Evolutionary conservation across 768 basidiomycete species (phyloP).

Genomic region (Lepiota brunneoincarnata): DNA sequence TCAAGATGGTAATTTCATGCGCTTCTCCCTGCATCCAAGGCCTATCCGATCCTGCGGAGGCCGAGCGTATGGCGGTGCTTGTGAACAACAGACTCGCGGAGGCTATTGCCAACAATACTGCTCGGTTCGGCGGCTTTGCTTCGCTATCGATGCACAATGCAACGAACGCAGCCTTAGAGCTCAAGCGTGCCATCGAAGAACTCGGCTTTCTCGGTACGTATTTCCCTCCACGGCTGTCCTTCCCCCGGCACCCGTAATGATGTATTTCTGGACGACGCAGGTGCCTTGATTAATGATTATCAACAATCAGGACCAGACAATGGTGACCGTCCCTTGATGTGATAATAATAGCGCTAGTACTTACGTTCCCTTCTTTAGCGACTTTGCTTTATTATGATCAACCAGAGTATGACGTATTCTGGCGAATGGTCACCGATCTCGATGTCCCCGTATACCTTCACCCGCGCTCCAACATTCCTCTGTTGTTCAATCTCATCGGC

Average conservation of each 20-base stretch:
- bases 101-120: constrained; percentile 35
- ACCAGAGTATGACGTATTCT: constrained; percentile 35
- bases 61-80: constrained; percentile 29
- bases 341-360: background rate
- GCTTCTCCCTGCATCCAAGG: constrained; percentile 36
- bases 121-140: constrained; percentile 40
- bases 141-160: constrained; percentile 44
- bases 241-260: too few relatives aligned
- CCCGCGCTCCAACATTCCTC: constrained; percentile 27
- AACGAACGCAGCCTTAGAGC: constrained; percentile 34
- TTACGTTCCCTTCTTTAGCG: constrained; percentile 14
- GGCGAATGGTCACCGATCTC: constrained; percentile 32
- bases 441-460: constrained; percentile 38
- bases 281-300: constrained; percentile 41
- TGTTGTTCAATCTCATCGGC: constrained; percentile 22
- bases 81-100: constrained; percentile 36
- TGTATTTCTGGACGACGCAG: constrained; percentile 11
- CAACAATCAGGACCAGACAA: constrained; percentile 40
- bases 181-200: constrained; percentile 36
- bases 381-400: constrained; percentile 35
- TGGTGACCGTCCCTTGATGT: constrained; percentile 18
- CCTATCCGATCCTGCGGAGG: constrained; percentile 29
- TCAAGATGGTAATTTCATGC: constrained; percentile 38
- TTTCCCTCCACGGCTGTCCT: too few relatives aligned
- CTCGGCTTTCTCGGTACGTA: constrained; percentile 35